Conservation (phyloP, 371 early-diverging fungal genomes). For the Mucor indicus region DNA sequence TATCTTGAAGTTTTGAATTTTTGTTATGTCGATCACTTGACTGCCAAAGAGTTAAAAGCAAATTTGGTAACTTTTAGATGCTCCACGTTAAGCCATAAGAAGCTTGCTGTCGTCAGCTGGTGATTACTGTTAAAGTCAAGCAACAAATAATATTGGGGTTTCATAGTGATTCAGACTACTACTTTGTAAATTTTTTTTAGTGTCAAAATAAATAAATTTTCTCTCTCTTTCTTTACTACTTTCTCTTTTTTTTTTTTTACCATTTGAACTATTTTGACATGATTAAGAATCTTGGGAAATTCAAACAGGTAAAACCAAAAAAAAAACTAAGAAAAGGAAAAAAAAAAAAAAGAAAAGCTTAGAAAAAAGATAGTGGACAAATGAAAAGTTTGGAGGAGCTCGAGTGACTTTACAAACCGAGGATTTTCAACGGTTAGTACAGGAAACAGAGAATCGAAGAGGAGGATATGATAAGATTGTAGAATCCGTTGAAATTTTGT, state of each 20-base stretch:
- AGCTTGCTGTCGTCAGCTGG: too few species aligned
- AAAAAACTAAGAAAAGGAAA: not conserved
- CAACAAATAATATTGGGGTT: too few species aligned
- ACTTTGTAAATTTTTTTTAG: too few species aligned
- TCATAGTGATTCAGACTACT: too few species aligned
- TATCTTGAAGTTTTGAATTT: too few species aligned
- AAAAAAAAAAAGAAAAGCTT: not conserved
- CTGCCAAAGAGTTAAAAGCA: too few species aligned
- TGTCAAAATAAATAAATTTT: too few species aligned
- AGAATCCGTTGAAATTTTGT: conserved; percentile 20
- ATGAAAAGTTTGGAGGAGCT: conserved; percentile 45
- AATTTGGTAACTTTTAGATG: too few species aligned
- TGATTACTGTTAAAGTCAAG: too few species aligned
- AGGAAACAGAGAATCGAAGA: conserved; percentile 30
- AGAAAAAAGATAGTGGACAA: conserved; percentile 44
- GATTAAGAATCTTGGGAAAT: conserved; percentile 70
- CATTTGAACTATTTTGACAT: conserved; percentile 16
- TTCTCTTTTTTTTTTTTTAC: conserved; percentile 9
- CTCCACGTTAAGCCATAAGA: too few species aligned
- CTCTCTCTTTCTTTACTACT: conserved; percentile 3
- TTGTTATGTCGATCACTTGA: too few species aligned
- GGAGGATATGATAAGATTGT: conserved; percentile 38
- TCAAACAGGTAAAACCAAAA: conserved; percentile 53
- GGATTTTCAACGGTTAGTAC: conserved; percentile 40
- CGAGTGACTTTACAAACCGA: conserved; percentile 45